Percentiles rank a stretch among this genome's conserved stretches.
Evolutionary conservation across 805 yeast species (phyloP).

Genomic region (Candida berthetii): DNA sequence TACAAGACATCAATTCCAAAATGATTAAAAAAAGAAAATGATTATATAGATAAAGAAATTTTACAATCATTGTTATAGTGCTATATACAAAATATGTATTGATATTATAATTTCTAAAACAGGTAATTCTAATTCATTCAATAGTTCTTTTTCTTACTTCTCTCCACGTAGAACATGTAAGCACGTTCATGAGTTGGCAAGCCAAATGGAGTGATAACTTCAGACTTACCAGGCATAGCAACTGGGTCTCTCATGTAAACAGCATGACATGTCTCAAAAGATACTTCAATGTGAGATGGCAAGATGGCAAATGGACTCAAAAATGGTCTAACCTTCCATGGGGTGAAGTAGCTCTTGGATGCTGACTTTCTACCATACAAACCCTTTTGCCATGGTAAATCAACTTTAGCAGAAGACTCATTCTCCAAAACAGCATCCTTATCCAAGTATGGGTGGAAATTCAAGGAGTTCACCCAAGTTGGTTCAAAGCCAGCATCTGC

Average conservation of each 20-base stretch:
- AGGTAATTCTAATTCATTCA: background rate
- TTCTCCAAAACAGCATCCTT: conserved; percentile 42
- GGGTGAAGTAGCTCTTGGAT: conserved; percentile 82
- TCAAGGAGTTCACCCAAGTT: conserved; percentile 43
- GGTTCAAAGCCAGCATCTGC: conserved; percentile 29
- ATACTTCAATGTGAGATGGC: conserved; percentile 88
- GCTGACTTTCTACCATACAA: conserved; percentile 79
- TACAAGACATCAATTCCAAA: too few species aligned
- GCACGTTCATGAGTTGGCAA: conserved; percentile 85
- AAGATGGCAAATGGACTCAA: conserved; percentile 86
- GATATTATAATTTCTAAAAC: background rate
- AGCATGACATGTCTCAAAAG: conserved; percentile 91
- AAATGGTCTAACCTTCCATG: conserved; percentile 94
- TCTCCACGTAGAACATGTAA: conserved; percentile 86
- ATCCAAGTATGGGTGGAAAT: conserved; percentile 35
- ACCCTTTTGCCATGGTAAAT: conserved; percentile 77
- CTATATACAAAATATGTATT: background rate
- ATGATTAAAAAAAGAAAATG: conserved; percentile 5
- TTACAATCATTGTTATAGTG: background rate
- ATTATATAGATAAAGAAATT: background rate
- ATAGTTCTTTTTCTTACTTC: conserved; percentile 31
- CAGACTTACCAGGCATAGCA: conserved; percentile 95
- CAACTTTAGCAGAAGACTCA: conserved; percentile 41
- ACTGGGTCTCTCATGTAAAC: conserved; percentile 96
- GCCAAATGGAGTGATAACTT: conserved; percentile 87